Evolutionary conservation across 345 rosid genomes (phyloP).

Genomic region (Schrenkiella parvula): DNA sequence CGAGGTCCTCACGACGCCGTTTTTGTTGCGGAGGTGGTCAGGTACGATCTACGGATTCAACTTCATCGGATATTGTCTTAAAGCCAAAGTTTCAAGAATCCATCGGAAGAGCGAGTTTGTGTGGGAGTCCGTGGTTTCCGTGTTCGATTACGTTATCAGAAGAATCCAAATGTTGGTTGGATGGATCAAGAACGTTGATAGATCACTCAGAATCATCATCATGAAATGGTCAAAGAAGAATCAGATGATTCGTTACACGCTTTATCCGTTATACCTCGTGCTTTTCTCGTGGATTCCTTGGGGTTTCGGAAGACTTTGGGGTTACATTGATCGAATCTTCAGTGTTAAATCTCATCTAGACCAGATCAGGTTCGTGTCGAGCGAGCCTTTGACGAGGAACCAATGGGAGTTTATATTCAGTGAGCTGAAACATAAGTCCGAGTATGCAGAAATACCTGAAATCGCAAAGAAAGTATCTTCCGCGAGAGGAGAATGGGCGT

Average conservation of each 20-base stretch:
- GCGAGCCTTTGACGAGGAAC: conserved; percentile 36
- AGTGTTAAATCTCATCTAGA: conserved; percentile 33
- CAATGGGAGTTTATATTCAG: conserved; percentile 47
- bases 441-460: conserved; percentile 38
- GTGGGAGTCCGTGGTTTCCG: background rate
- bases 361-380: conserved; percentile 26
- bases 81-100: conserved; percentile 30
- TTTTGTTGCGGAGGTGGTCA: conserved; percentile 47
- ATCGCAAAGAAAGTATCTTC: conserved; percentile 39
- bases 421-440: conserved; percentile 40
- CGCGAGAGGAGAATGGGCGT: conserved; percentile 54
- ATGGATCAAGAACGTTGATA: background rate
- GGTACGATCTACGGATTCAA: conserved; percentile 40
- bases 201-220: background rate
- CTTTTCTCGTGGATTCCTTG: conserved; percentile 8
- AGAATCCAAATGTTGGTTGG: background rate
- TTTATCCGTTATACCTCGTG: background rate
- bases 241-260: background rate
- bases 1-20: conserved; percentile 8
- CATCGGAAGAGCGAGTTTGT: background rate
- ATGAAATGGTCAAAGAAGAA: conserved; percentile 7
- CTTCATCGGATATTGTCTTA: conserved; percentile 45
- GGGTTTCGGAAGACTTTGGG: background rate
- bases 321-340: conserved; percentile 10
- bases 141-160: background rate